Evolutionary conservation across 257 asterid genomes (phyloP), one percentile per base, ranked within the genome.

Genomic region (Capsicum chinense): DNA sequence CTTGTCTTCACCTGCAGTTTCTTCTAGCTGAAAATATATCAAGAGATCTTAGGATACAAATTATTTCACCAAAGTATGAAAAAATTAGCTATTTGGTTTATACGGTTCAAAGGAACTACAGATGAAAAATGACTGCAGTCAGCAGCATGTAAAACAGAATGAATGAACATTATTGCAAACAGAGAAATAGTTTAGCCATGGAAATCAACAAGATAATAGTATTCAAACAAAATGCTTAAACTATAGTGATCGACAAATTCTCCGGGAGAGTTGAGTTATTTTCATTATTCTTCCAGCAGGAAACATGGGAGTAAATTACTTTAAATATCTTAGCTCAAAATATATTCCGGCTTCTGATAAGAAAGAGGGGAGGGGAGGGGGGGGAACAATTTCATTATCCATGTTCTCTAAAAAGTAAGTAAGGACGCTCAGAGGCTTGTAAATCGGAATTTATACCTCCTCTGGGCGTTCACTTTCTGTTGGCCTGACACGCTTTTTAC

Each of bases 381-480:
- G 33, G 48, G 81, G 42, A 26, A 33, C 48, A 76, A 52, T 26
- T 76, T 13, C 48, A 21, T 76, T 0, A 14, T 76, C 26, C 64
- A 76, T 14, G 13, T 26, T 78, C 26, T 2, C 81, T 64, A 78
- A 19, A 54, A 52, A 78, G 26, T 78, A 54, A 78, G 81, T 64
- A 78, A 76, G 64, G 64, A 54, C 1, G 9, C 33, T 26, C 8
- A 54, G 50, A 78, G 64, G 50, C 48, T 21, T 12, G 62, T 74
- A 52, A 74, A 52, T 54, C 13, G 5, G 62, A 76, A 26, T 14
- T 14, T 15, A 54, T 84, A 97, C 98, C 97, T 95, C 98, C 88
- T 97, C 98, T 2, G 99, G 99, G 4, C 85, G 92, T 60, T 90
- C 81, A 83, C 87, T 92, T 82, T 87, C 93, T 3, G 98, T 85